Base-by-base conservation (phyloP, 768 basidiomycete species). In the Kondoa malvinella region DNA sequence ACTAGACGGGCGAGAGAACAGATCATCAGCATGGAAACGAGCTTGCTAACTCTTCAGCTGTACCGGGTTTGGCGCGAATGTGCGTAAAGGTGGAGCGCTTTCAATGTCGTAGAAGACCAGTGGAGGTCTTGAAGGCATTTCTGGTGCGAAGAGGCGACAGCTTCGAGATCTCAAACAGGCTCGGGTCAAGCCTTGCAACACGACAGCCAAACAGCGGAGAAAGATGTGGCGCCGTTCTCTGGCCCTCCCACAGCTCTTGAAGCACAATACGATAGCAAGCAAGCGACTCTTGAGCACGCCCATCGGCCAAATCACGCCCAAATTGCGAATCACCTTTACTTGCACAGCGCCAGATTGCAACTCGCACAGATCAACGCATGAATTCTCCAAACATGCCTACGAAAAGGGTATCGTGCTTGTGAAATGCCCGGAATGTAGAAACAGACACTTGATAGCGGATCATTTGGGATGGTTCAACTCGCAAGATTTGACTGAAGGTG, bases 401-500 rank as follows among this genome's bases (percentile, higher is more conserved):
- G 83, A 87, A 75, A 83, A 81, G 58, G 94, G 94, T 0, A 85
- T 96, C 64, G 92, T 97, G 1, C 80, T 99, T 30, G 83, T 95
- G 0, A 83, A 92, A 75, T 99, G 94, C 78, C 92, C 92, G 1
- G 83, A 82, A 16, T 99, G 94, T 76, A 84, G 87, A 73, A 89
- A 88, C 73, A 80, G 92, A 88, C 90, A 75, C 65, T 85, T 68
- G 60, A 89, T 91, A 71, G 91, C 91, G 2, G 91, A 94, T 74
- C 86, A 94, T 73, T 78, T 94, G 15, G 87, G 87, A 0, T 94
- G 91, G 91, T 94, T 94, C 79, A 85, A 88, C 73, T 88, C 91
- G 31, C 69, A 72, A 8, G 74, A 82, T 79, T 69, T 78, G 31
- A 90, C 87, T 2, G 57, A 65, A 34, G 69, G 71, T 16, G 31